These are phyloP conservation scores for Gossypium sturtianum DNA, from an alignment of 345 rosid species.

Conservation along the genomic window DNA sequence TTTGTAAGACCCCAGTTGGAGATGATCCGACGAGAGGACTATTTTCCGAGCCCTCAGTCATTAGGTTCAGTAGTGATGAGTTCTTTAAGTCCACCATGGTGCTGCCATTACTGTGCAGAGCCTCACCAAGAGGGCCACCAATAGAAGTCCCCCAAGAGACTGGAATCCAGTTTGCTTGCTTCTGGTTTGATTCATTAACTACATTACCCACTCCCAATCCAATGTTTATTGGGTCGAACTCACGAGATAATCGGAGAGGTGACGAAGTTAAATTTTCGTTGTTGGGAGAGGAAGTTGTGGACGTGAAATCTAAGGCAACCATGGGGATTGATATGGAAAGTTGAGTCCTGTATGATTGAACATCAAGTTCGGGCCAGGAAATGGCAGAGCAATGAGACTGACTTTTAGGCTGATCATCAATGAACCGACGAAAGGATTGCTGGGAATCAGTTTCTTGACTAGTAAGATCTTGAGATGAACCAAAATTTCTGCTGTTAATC, in stretches of 20 bases:
- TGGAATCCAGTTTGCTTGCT: conserved; percentile 47
- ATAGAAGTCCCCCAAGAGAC: conserved; percentile 53
- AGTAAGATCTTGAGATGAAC: conserved; percentile 33
- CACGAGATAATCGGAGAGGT: conserved; percentile 38
- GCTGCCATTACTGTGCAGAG: conserved; percentile 38
- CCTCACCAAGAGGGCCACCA: conserved; percentile 81
- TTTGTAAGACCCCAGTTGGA: conserved; percentile 75
- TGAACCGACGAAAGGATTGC: conserved; percentile 45
- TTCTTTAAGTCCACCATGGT: conserved; percentile 30
- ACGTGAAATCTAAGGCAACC: conserved; percentile 40
- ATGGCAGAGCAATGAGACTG: conserved; percentile 29
- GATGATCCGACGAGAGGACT: conserved; percentile 54
- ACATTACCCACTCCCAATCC: conserved; percentile 41
- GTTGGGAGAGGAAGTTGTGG: conserved; percentile 50
- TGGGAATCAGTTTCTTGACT: conserved; percentile 36
- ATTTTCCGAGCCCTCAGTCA: conserved; percentile 47
- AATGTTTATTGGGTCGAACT: conserved; percentile 42
- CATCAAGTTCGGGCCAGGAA: conserved; percentile 44
- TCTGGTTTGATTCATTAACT: conserved; percentile 29
- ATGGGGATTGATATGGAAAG: conserved; percentile 55
- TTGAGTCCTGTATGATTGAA: conserved; percentile 48
- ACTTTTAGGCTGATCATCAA: conserved; percentile 49
- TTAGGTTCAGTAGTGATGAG: conserved; percentile 38
- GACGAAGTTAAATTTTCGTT: conserved; percentile 34
- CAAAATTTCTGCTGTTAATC: conserved; percentile 29